These are phyloP conservation scores for Allantophomopsis cytisporea DNA, from an alignment of 2,329 filamentous ascomycete genomes.

Conservation along the genomic window DNA sequence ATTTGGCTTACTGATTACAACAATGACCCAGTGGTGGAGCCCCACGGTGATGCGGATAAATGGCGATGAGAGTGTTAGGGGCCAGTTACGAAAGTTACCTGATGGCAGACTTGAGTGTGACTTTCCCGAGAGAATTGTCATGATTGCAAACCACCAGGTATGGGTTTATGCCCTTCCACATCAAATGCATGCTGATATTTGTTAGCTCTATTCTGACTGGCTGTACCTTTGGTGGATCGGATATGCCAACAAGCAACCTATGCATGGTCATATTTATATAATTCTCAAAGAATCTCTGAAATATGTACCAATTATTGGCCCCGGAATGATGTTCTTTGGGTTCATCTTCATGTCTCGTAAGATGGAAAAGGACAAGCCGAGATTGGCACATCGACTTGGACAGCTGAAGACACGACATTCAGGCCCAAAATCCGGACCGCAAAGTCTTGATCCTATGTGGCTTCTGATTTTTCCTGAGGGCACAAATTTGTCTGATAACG, in stretches of 20 bases:
- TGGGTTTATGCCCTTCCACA: not conserved
- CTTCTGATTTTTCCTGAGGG: conserved; percentile 79
- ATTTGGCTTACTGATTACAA: conserved; percentile 66
- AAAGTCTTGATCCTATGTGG: conserved; percentile 73
- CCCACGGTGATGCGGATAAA: conserved; percentile 72
- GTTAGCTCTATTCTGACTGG: conserved; percentile 76
- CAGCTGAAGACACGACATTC: conserved; percentile 48
- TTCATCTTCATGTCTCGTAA: conserved; percentile 91
- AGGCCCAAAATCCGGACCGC: conserved; percentile 34
- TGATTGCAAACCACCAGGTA: conserved; percentile 81
- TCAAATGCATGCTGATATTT: conserved; percentile 7
- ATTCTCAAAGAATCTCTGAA: conserved; percentile 82
- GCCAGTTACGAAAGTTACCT: conserved; percentile 54
- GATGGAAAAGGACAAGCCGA: conserved; percentile 66
- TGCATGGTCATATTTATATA: conserved; percentile 82
- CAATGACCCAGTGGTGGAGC: conserved; percentile 79
- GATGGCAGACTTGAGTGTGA: conserved; percentile 66
- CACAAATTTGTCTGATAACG: conserved; percentile 64
- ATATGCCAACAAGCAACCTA: conserved; percentile 62
- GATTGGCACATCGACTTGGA: conserved; percentile 59
- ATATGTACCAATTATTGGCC: conserved; percentile 66
- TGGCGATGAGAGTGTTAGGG: conserved; percentile 66
- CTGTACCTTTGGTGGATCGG: conserved; percentile 87
- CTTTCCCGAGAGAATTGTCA: conserved; percentile 68
- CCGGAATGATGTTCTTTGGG: conserved; percentile 73